These are phyloP conservation scores for Cytospora schulzeri DNA, from an alignment of 2,329 filamentous ascomycete genomes.

Conservation along the genomic window DNA sequence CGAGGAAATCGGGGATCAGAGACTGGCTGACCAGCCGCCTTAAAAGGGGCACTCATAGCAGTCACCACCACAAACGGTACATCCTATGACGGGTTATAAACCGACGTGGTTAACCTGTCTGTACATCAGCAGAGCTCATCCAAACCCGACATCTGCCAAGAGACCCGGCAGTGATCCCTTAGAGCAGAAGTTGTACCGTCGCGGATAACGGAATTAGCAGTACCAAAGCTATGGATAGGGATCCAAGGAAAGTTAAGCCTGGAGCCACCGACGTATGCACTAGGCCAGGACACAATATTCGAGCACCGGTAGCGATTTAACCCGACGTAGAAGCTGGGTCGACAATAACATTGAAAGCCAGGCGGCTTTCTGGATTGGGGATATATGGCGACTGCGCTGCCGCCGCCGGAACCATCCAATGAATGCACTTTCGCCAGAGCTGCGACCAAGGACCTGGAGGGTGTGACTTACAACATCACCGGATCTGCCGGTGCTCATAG, in stretches of 20 bases:
- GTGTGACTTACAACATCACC: not conserved
- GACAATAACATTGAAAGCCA: not conserved
- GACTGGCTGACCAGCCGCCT: no score
- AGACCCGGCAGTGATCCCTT: conserved; percentile 1
- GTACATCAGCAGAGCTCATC: not conserved
- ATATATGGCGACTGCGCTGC: not conserved
- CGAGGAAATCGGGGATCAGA: no score
- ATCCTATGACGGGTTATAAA: not conserved
- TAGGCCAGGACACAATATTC: not conserved
- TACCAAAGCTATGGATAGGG: not conserved
- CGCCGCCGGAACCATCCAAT: not conserved
- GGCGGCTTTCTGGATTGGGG: not conserved
- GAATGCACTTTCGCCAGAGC: not conserved
- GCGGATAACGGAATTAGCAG: not conserved
- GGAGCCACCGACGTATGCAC: conserved; percentile 9
- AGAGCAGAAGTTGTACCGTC: not conserved
- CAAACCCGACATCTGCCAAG: not conserved
- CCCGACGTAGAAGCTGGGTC: not conserved
- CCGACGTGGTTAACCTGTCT: conserved; percentile 10
- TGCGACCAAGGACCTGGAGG: not conserved
- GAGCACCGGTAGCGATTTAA: not conserved
- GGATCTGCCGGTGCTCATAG: not conserved
- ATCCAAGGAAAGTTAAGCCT: not conserved
- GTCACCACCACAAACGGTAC: conserved; percentile 10
- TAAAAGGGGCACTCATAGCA: not conserved